phyloP scores from a whole-genome alignment of 2,329 filamentous ascomycete genomes.

The Fusarium globosum region DNA sequence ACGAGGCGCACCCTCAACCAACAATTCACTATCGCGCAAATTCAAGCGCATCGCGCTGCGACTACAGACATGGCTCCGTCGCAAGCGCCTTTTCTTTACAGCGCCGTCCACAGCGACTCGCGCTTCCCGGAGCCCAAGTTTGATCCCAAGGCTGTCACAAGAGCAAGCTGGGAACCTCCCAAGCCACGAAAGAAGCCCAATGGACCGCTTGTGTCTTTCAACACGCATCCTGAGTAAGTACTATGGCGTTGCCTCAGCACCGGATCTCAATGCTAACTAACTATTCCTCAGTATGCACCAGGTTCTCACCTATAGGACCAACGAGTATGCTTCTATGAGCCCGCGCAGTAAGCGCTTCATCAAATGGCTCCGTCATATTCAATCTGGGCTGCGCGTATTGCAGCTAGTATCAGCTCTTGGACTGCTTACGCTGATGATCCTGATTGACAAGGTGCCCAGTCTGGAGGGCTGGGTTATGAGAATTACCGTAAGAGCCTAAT shows the following conservation, averaged over 20 bases:
- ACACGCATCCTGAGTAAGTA: slow-evolving; percentile 85
- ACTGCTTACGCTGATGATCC: slow-evolving; percentile 79
- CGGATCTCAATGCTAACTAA: neutral
- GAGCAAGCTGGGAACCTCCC: slow-evolving; percentile 78
- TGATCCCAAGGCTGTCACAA: slow-evolving; percentile 87
- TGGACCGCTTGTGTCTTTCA: slow-evolving; percentile 84
- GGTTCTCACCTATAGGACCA: slow-evolving; percentile 71
- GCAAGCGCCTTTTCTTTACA: slow-evolving; percentile 77
- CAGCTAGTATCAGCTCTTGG: slow-evolving; percentile 77
- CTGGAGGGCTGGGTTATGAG: slow-evolving; percentile 80
- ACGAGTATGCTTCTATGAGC: slow-evolving; percentile 73
- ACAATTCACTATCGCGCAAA: slow-evolving; percentile 12
- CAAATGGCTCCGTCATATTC: slow-evolving; percentile 73
- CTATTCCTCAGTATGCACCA: slow-evolving; percentile 63
- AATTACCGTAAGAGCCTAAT: slow-evolving; percentile 70
- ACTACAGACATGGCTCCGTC: slow-evolving; percentile 44
- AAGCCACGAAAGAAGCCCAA: slow-evolving; percentile 72
- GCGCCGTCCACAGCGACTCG: slow-evolving; percentile 62
- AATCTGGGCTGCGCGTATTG: slow-evolving; percentile 74
- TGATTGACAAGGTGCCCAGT: slow-evolving; percentile 74
- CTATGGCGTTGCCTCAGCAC: neutral
- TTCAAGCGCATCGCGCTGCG: slow-evolving; percentile 23
- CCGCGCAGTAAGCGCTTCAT: slow-evolving; percentile 76
- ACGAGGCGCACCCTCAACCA: slow-evolving; percentile 4
- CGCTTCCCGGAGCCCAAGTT: slow-evolving; percentile 70